phyloP scores from a whole-genome alignment of 2,329 filamentous ascomycete species.

The Arthrinium phaeospermum region DNA sequence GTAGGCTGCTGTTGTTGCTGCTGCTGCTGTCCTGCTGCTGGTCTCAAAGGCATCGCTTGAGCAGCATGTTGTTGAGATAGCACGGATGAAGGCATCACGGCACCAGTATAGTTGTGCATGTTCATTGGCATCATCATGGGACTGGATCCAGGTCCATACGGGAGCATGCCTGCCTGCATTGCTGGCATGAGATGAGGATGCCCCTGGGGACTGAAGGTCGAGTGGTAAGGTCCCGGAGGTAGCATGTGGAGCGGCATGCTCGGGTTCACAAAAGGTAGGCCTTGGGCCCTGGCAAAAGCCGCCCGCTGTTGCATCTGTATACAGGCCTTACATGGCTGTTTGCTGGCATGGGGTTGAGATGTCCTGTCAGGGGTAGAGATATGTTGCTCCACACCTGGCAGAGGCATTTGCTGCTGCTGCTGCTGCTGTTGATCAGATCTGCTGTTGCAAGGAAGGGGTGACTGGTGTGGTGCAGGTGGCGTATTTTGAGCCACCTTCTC shows the following conservation, averaged over 20 bases:
- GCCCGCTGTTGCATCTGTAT: constrained; percentile 37
- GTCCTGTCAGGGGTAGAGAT: constrained; percentile 14
- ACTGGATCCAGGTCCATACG: constrained; percentile 29
- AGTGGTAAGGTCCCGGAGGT: neutral
- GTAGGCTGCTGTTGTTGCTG: neutral
- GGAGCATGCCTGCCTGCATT: constrained; percentile 28
- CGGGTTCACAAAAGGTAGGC: constrained; percentile 33
- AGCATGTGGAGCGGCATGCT: constrained; percentile 25
- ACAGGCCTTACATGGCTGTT: constrained; percentile 38
- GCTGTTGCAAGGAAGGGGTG: neutral
- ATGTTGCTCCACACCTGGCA: neutral
- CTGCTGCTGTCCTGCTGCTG: neutral
- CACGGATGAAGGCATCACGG: constrained; percentile 23
- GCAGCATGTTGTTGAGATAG: neutral
- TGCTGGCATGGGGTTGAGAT: constrained; percentile 27
- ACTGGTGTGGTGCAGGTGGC: neutral
- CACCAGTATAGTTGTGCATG: constrained; percentile 27
- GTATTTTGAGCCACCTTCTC: neutral
- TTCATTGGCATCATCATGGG: constrained; percentile 37
- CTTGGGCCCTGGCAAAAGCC: constrained; percentile 34
- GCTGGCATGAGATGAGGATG: constrained; percentile 37
- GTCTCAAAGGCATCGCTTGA: neutral
- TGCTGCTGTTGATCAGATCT: neutral
- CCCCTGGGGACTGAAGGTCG: constrained; percentile 32
- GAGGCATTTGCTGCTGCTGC: neutral